A percentile compares a stretch with the other conserved stretches of the same genome.
These are phyloP conservation scores for Bipolaris sorokiniana DNA, from an alignment of 2,329 filamentous ascomycete genomes.

Conservation along the genomic window DNA sequence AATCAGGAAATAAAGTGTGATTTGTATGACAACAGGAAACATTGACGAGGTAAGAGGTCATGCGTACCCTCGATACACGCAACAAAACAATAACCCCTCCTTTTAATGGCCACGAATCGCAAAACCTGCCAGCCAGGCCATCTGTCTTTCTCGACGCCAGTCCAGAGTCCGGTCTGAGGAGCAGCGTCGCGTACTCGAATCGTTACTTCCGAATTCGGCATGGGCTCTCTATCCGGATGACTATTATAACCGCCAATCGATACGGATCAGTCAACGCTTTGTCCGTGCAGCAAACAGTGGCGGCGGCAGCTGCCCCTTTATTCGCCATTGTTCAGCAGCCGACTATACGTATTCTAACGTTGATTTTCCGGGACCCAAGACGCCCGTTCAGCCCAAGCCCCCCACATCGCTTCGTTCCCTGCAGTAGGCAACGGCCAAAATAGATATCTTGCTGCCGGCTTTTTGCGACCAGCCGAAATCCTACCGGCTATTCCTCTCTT, in stretches of 20 bases:
- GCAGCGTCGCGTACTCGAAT: background rate
- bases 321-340: slow-evolving; percentile 1
- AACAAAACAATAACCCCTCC: too few species aligned
- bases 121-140: background rate
- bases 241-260: background rate
- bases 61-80: slow-evolving; percentile 5
- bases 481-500: background rate
- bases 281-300: background rate
- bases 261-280: slow-evolving; percentile 5
- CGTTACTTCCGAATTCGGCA: background rate
- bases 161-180: background rate
- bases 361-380: slow-evolving; percentile 2
- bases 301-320: slow-evolving; percentile 2
- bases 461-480: slow-evolving; percentile 1
- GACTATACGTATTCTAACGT: background rate
- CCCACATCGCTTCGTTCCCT: slow-evolving; percentile 13
- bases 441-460: background rate
- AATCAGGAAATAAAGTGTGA: background rate
- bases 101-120: slow-evolving; percentile 3
- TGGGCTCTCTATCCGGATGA: background rate
- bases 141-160: background rate
- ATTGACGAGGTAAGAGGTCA: slow-evolving; percentile 7
- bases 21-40: slow-evolving; percentile 5
- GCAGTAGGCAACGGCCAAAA: slow-evolving; percentile 8
- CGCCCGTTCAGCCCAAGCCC: background rate